Evolutionary conservation across 139 green algal genomes (phyloP).

Genomic region (Chlorella sp.): DNA sequence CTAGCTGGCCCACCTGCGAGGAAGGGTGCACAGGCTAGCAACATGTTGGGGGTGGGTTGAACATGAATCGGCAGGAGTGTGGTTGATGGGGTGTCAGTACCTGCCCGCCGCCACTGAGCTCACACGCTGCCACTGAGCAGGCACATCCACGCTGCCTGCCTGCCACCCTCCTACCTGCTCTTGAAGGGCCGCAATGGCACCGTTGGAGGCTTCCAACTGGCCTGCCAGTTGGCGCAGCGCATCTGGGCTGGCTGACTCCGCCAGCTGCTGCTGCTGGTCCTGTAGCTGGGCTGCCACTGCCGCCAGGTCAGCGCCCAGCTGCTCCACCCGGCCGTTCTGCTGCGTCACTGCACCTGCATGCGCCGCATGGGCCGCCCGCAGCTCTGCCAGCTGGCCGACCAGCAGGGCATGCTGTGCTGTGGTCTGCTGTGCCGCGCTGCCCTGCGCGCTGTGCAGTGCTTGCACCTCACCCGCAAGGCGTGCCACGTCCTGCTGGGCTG

Average conservation of each 20-base stretch:
- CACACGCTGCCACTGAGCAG: too few relatives aligned
- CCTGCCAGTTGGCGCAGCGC: background rate
- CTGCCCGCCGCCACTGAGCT: too few relatives aligned
- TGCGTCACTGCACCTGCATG: background rate
- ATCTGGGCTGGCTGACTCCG: background rate
- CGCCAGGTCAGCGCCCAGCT: conserved; percentile 14
- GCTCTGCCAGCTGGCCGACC: conserved; percentile 2
- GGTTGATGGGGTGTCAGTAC: too few relatives aligned
- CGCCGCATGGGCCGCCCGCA: background rate
- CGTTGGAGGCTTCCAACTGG: background rate
- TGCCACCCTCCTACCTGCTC: background rate
- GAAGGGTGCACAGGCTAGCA: background rate
- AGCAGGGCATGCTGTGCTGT: background rate
- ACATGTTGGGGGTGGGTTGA: background rate
- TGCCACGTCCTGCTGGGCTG: background rate
- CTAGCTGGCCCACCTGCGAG: background rate
- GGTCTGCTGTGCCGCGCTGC: background rate
- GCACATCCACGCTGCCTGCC: background rate
- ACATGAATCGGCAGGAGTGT: too few relatives aligned
- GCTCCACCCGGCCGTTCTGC: background rate
- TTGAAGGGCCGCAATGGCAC: background rate
- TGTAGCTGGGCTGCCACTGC: background rate
- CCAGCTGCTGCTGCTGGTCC: background rate
- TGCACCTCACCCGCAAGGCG: background rate
- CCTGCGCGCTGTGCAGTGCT: background rate